Conservation (phyloP, 2,329 filamentous ascomycete species). For the Reticulascus tulasneorum region DNA sequence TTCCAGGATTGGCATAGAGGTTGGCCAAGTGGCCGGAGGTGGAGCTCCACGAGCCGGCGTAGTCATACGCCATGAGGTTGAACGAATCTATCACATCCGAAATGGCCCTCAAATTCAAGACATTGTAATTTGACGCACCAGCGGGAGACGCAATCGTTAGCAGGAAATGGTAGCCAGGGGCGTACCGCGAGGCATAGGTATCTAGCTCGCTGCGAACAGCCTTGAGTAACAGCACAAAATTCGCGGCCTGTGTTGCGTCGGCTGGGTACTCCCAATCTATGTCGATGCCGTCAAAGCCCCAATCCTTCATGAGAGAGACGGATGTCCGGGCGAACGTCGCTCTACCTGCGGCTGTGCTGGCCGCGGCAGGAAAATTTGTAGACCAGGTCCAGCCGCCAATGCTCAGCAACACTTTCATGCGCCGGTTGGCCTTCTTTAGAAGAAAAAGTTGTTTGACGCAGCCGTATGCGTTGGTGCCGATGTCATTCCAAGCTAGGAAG, state of each 20-base stretch:
- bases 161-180: slow-evolving; percentile 46
- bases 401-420: slow-evolving; percentile 72
- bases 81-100: slow-evolving; percentile 45
- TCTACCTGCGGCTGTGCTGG: slow-evolving; percentile 59
- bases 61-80: slow-evolving; percentile 73
- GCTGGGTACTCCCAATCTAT: slow-evolving; percentile 36
- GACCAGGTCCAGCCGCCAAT: slow-evolving; percentile 89
- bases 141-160: slow-evolving; percentile 51
- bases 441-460: slow-evolving; percentile 75
- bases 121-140: slow-evolving; percentile 42
- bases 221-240: slow-evolving; percentile 41
- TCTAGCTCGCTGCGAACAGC: slow-evolving; percentile 44
- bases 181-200: slow-evolving; percentile 39
- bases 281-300: slow-evolving; percentile 56
- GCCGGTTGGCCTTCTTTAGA: slow-evolving; percentile 72
- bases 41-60: slow-evolving; percentile 63
- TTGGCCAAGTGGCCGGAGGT: slow-evolving; percentile 68
- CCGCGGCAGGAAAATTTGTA: slow-evolving; percentile 65
- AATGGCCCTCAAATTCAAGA: slow-evolving; percentile 36
- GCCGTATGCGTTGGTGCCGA: slow-evolving; percentile 72
- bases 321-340: slow-evolving; percentile 65
- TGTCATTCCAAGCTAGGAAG: slow-evolving; percentile 58
- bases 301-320: slow-evolving; percentile 67
- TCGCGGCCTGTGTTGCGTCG: slow-evolving; percentile 31
- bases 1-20: slow-evolving; percentile 51